These are phyloP conservation scores for Arthrobotrys megalospora DNA, from an alignment of 2,329 filamentous ascomycete species.

Conservation along the genomic window DNA sequence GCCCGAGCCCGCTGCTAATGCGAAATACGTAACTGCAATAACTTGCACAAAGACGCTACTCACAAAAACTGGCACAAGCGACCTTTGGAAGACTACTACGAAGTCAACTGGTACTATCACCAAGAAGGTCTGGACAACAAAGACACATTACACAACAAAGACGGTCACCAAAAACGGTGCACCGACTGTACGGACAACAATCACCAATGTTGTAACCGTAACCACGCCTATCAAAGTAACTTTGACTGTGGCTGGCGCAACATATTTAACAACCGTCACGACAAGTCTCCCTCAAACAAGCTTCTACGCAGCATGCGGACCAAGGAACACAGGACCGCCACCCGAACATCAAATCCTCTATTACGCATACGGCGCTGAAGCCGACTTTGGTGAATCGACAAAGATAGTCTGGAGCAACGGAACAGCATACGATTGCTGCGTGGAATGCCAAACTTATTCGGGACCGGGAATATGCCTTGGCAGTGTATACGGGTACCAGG, in stretches of 20 bases:
- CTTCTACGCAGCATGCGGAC: slow-evolving; percentile 29
- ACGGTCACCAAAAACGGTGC: slow-evolving; percentile 4
- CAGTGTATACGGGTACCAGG: slow-evolving; percentile 20
- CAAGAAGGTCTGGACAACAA: background rate
- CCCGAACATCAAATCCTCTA: background rate
- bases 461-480: slow-evolving; percentile 21
- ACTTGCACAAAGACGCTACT: slow-evolving; percentile 29
- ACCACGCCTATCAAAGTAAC: background rate
- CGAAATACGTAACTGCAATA: slow-evolving; percentile 19
- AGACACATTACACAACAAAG: background rate
- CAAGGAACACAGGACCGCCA: slow-evolving; percentile 22
- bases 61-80: slow-evolving; percentile 25
- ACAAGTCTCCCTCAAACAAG: slow-evolving; percentile 1
- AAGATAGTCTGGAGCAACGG: slow-evolving; percentile 31
- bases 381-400: background rate
- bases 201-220: background rate
- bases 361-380: background rate
- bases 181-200: background rate
- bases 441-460: slow-evolving; percentile 4
- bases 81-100: slow-evolving; percentile 43
- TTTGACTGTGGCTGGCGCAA: background rate
- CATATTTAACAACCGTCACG: slow-evolving; percentile 15
- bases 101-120: slow-evolving; percentile 13
- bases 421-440: slow-evolving; percentile 31
- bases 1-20: background rate